Base-by-base conservation (phyloP, 441 rosid genomes). In the Gossypium schwendimanii region DNA sequence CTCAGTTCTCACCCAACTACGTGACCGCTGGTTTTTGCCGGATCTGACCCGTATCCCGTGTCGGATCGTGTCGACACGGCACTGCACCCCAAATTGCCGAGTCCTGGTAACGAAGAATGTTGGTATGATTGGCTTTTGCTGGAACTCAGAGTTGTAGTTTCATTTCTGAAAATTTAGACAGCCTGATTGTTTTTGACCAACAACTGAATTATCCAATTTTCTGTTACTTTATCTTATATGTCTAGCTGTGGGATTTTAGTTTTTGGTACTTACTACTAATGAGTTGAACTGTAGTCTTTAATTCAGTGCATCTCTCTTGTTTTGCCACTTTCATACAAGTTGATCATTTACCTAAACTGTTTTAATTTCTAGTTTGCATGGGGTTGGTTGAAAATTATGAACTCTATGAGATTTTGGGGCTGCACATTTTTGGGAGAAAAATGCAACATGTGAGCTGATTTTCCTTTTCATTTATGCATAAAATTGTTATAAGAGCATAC, bases 111-210 rank as follows among this genome's bases (percentile, higher is more conserved):
- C 41, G 41, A 36, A 36, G 41, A 12, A 12, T 21, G 18, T 62
- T 64, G 53, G 54, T 64, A 5, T 44, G 69, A 44, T 64, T 65
- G 39, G 39, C 70, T 44, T n/a, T n/a, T 45, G 70, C 14, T 45
- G 70, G 36, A 65, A 45, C 39, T 47, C 14, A 14, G 10, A 36
- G 18, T 66, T 45, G 21, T 47, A 14, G 36, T 47, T 24, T 24
- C 11, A 8, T 3, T 66, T 47, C 4, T 47, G 41, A 66, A 66
- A 14, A 47, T 24, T 24, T 1, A 11, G 39, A 2, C 55, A 50
- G 24, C 39, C 12, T 23, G 39, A 36, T 36, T 36, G 41, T 36
- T 36, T 36, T 36, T 36, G 41, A 6, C 41, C 41, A 12, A 12
- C 69, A 21, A 44, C 33, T 1, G 55, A 6, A 23, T 64, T 14